Percentiles rank a stretch among this genome's conserved stretches.
Evolutionary conservation across 2,329 filamentous ascomycete genomes (phyloP).

Genomic region (Xylaria sp.): DNA sequence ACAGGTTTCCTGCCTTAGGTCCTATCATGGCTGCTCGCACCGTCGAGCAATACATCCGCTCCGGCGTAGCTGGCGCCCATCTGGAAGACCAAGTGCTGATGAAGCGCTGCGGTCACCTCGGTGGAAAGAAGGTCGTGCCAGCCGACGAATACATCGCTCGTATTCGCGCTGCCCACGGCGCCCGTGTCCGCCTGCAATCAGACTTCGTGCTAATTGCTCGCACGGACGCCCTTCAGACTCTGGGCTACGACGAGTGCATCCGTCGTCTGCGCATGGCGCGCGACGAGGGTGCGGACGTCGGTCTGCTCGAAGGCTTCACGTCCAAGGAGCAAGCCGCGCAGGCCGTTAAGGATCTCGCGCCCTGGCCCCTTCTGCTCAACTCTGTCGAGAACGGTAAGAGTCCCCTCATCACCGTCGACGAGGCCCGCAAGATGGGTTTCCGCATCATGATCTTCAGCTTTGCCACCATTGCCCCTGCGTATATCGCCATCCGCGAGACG

Average conservation of each 20-base stretch:
- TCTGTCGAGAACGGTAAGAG: constrained; percentile 67
- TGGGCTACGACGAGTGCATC: constrained; percentile 68
- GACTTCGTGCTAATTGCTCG: constrained; percentile 74
- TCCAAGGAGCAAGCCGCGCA: constrained; percentile 61
- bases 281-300: constrained; percentile 67
- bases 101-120: constrained; percentile 74
- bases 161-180: constrained; percentile 65
- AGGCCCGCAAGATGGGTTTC: constrained; percentile 67
- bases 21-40: constrained; percentile 54
- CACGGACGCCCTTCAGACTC: constrained; percentile 68
- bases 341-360: constrained; percentile 55
- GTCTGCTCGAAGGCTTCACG: constrained; percentile 69
- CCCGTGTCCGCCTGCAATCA: constrained; percentile 58
- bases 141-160: constrained; percentile 63
- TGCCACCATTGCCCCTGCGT: constrained; percentile 60
- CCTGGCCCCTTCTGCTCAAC: constrained; percentile 65
- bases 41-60: constrained; percentile 63
- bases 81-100: constrained; percentile 59
- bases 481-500: constrained; percentile 55
- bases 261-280: constrained; percentile 61
- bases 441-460: constrained; percentile 69
- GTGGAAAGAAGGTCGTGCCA: constrained; percentile 69
- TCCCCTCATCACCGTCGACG: constrained; percentile 62
- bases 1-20: constrained; percentile 42
- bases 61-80: constrained; percentile 59